These are phyloP conservation scores for Circinella umbellata DNA, from an alignment of 371 early-diverging fungal species.

Conservation along the genomic window DNA sequence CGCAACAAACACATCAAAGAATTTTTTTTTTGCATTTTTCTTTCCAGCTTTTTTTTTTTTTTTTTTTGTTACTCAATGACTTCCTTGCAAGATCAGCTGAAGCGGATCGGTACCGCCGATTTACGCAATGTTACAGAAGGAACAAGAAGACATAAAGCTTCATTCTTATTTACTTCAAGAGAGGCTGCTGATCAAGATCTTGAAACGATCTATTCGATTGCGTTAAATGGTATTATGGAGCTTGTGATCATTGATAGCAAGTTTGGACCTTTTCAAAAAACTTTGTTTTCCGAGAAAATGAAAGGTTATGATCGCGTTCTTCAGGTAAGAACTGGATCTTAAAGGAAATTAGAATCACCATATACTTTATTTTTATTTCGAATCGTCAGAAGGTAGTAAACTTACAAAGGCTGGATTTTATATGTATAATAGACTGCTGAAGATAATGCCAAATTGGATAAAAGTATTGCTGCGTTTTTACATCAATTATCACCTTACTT, in stretches of 20 bases:
- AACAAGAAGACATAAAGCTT: slow-evolving; percentile 65
- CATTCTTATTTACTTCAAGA: slow-evolving; percentile 81
- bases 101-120: slow-evolving; percentile 70
- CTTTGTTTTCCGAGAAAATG: slow-evolving; percentile 82
- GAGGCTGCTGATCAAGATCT: slow-evolving; percentile 90
- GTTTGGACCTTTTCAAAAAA: slow-evolving; percentile 74
- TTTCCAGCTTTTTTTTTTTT: background rate
- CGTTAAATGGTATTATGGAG: slow-evolving; percentile 80
- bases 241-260: slow-evolving; percentile 68
- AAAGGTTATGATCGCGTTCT: slow-evolving; percentile 83
- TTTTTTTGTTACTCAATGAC: background rate
- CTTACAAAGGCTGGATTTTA: too few relatives aligned
- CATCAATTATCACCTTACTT: slow-evolving; percentile 83
- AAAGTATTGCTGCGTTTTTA: slow-evolving; percentile 75
- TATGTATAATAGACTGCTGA: slow-evolving; percentile 62
- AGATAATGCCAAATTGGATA: slow-evolving; percentile 83
- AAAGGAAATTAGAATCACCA: background rate
- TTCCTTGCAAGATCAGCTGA: slow-evolving; percentile 70
- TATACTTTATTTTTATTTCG: background rate
- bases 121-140: slow-evolving; percentile 48
- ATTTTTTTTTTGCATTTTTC: background rate
- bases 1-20: background rate
- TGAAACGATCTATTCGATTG: slow-evolving; percentile 87
- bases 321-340: slow-evolving; percentile 45
- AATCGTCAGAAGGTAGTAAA: too few relatives aligned